Base-by-base conservation (phyloP, 2,329 filamentous ascomycete genomes). In the Lecanicillium sp. region DNA sequence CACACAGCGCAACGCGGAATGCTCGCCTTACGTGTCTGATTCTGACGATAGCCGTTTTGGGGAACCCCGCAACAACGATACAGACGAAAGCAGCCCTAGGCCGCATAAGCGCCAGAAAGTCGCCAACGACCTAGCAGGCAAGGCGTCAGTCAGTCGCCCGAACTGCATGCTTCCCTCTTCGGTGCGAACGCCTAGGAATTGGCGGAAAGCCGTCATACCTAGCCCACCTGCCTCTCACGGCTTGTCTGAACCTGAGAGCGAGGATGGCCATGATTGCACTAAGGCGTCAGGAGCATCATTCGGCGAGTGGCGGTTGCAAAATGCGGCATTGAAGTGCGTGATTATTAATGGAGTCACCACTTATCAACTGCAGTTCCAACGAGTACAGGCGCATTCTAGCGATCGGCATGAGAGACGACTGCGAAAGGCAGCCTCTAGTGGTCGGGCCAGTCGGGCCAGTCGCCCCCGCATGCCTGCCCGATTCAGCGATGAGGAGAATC, bases 361-460 rank as follows among this genome's bases (percentile, higher is more conserved):
- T 13, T 36, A 25, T 36, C 25, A 36, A 29, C 17, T 36, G 25
- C 17, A 36, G 22, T 36, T 36, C 34, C 17, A 36, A 29, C 14
- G 15, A 36, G 34, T 13, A 14, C 22, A 9, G 25, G 17, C 14
- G 25, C 17, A 36, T 36, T 29, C 34, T 29, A 27, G 31, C 31
- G 17, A 17, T 14, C 31, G 31, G 31, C 31, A 17, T 17, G 31
- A 33, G 31, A 33, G 31, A 33, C 31, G 31, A 33, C 17, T 17
- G 17, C 31, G 22, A 25, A 25, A 25, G 7, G 22, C 22, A 25
- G 11, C 22, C 22, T 25, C 22, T 25, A 25, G 22, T 25, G 22
- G 22, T 25, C 22, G 22, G 22, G 22, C 22, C 22, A 25, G 22
- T 25, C 22, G 22, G 22, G 22, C 22, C 22, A 25, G 22, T 11